phyloP scores from a whole-genome alignment of 768 basidiomycete species.

The Sistotremastrum niveocremeum region DNA sequence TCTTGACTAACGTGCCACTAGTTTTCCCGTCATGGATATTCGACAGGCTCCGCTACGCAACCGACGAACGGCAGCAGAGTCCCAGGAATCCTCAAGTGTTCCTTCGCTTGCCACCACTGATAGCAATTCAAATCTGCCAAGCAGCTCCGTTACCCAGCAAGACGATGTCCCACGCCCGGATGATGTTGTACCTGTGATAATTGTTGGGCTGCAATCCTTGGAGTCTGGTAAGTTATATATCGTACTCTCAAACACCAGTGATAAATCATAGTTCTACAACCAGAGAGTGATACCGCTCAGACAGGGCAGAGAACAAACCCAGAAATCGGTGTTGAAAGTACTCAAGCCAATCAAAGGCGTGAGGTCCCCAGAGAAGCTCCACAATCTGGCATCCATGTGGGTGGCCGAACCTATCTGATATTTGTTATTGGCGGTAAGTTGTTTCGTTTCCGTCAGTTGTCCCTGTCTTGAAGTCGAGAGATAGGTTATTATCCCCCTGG shows the following conservation, averaged over 20 bases:
- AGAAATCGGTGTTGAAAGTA: constrained; percentile 1
- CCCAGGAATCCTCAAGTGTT: constrained; percentile 5
- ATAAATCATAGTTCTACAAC: constrained; percentile 22
- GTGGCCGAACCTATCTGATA: constrained; percentile 63
- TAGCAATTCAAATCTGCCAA: constrained; percentile 3
- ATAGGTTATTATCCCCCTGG: constrained; percentile 86
- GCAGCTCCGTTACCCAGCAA: not conserved
- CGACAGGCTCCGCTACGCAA: no score
- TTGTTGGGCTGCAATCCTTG: constrained; percentile 72
- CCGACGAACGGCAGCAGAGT: constrained; percentile 7
- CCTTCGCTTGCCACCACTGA: constrained; percentile 4
- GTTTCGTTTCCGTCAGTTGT: not conserved
- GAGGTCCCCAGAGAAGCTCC: constrained; percentile 1
- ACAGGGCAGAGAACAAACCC: constrained; percentile 5
- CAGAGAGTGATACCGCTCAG: constrained; percentile 11
- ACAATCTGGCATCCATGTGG: not conserved
- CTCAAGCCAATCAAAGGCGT: constrained; percentile 4
- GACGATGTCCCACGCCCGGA: constrained; percentile 10
- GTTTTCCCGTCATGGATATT: no score
- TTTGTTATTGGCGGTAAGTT: constrained; percentile 73
- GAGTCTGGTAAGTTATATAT: constrained; percentile 5
- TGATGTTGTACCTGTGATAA: constrained; percentile 67
- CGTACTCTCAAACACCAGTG: no score
- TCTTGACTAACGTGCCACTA: no score
- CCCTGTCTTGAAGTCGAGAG: constrained; percentile 4